Evolutionary conservation across 2,329 filamentous ascomycete genomes (phyloP), one percentile per base, ranked within the genome.

Genomic region (Ustulina deusta): DNA sequence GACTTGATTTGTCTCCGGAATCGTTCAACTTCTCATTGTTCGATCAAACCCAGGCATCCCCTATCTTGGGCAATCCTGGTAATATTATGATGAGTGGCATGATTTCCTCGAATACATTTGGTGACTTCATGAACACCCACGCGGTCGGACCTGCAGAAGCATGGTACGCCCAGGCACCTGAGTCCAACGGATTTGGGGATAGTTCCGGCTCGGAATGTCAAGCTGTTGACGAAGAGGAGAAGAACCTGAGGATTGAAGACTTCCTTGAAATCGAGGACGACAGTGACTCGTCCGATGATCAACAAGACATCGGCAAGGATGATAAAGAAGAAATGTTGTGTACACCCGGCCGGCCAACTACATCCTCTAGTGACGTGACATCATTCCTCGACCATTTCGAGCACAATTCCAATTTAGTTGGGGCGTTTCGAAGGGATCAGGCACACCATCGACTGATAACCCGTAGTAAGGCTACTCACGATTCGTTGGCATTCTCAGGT

Each of bases 21-120:
- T 83, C 85, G 57, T 87, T 87, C 75, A 83, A 86, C 63, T 76
- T 86, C 62, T 79, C 83, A 20, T 84, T 83, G 74, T 81, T 69
- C 61, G 75, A 56, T 76, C 81, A 62, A 74, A 81, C 42, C 34
- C 75, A 83, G 61, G 76, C 82, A 3, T 83, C 83, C 0, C 88
- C 90, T 17, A 88, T 92, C 74, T 81, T 91, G 68, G 88, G 85
- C 76, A 90, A 91, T 66, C 87, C 89, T 20, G 89, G 90, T 63
- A 91, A 93, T 66, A 85, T 94, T 71, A 94, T 94, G 91, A 89
- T 94, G 81, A 90, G 90, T 56, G 90, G 90, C 73, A 89, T 93
- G 81, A 85, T 89, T 62, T 86, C 85, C 1, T 83, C 82, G 63
- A 84, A 85, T 69, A 83, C 85, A 0, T 86, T 87, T 72, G 85